Base-by-base conservation (phyloP, 371 early-diverging fungal species). In the Apophysomyces sp. region DNA sequence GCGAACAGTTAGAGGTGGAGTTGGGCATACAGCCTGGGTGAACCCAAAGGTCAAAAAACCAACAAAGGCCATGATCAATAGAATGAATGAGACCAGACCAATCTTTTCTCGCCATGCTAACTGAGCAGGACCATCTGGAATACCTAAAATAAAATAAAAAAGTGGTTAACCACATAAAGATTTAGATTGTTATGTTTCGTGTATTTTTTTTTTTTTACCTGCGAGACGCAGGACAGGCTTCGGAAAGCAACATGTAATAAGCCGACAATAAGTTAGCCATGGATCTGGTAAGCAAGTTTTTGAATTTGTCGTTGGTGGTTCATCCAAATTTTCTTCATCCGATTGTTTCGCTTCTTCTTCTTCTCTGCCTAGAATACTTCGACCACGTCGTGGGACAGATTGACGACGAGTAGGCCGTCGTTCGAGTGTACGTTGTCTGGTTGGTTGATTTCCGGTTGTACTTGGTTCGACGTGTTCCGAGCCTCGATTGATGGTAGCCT, bases 31-130 rank as follows among this genome's bases (percentile, higher is more conserved):
- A 5, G 83, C 58, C 32, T 81, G 71, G 8, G 86, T 74, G 30
- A 91, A 86, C 3, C 90, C 84, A 73, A 89, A 80, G 1, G 85
- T 81, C 11, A 89, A 61, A 37, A 85, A 86, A 8, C 86, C 86
- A n/a, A 89, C 76, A 30, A 77, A 64, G 3, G 68, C 59, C 61
- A 84, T 84, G 26, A 86, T 74, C 4, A 65, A 37, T 6, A 77
- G 40, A 36, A 92, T 85, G 60, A 93, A 79, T 31, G 89, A 74
- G 52, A 90, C 86, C 0, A 95, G 70, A 0, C 94, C 89, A 1
- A 91, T 82, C 62, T 94, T 95, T 72, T 94, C 94, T 39, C 94
- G 73, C 94, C 94, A 94, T 44, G 81, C 96, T 36, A 82, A 88
- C 68, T 87, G 91, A 21, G 84, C 77, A 44, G 77, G 83, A 1